Percentiles rank a stretch among this genome's conserved stretches.
Evolutionary conservation across 768 basidiomycete genomes (phyloP).

Genomic region (Hirschioporus abietinus): DNA sequence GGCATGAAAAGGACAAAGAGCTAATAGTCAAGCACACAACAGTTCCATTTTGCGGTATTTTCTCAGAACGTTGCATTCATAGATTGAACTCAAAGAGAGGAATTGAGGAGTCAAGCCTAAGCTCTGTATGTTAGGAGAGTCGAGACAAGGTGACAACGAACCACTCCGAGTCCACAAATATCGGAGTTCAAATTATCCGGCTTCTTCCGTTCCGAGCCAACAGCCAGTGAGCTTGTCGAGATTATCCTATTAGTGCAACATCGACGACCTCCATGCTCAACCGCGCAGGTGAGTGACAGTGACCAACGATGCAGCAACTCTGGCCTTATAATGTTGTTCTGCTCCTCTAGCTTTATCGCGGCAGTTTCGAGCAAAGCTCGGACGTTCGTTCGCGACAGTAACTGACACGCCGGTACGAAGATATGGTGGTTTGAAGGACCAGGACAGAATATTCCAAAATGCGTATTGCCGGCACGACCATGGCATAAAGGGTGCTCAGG

Average conservation of each 20-base stretch:
- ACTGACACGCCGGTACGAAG: slow-evolving; percentile 82
- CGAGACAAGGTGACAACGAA: too few species aligned
- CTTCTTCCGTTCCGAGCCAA: too few species aligned
- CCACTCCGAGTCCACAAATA: too few species aligned
- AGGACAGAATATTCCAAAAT: slow-evolving; percentile 93
- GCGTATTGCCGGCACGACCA: slow-evolving; percentile 85
- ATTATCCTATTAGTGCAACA: not conserved
- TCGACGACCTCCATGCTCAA: not conserved
- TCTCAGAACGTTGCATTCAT: too few species aligned
- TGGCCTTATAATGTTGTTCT: not conserved
- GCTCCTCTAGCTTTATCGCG: slow-evolving; percentile 13
- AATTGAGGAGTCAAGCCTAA: too few species aligned
- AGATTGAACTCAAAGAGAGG: too few species aligned
- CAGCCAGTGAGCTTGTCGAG: not conserved
- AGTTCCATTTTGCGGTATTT: too few species aligned
- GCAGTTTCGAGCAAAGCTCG: slow-evolving; percentile 25
- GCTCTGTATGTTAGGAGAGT: too few species aligned
- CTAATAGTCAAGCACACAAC: too few species aligned
- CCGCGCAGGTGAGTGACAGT: not conserved
- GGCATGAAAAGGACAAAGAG: too few species aligned
- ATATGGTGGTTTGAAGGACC: slow-evolving; percentile 93
- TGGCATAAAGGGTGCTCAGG: slow-evolving; percentile 88
- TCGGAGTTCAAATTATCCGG: too few species aligned
- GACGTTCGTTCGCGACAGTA: slow-evolving; percentile 56
- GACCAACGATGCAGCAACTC: not conserved